Percentiles rank a stretch among this genome's conserved stretches.
These are phyloP conservation scores for Omphalotus guepiniiformis DNA, from an alignment of 768 basidiomycete genomes.

Conservation along the genomic window DNA sequence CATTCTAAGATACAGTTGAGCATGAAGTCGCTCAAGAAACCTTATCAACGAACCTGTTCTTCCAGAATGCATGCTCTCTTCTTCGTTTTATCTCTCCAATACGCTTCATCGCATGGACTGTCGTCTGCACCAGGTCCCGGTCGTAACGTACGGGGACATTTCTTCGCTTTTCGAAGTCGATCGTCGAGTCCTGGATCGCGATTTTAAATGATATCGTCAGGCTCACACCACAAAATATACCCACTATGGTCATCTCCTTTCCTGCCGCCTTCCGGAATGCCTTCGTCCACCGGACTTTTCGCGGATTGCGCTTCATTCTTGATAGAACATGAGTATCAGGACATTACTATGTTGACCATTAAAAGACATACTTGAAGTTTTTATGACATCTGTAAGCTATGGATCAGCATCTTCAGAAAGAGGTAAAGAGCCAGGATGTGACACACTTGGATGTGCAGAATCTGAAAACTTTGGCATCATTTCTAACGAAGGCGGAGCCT, in stretches of 20 bases:
- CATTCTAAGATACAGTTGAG: slow-evolving; percentile 54
- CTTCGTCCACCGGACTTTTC: slow-evolving; percentile 99
- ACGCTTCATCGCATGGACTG: slow-evolving; percentile 95
- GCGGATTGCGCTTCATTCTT: slow-evolving; percentile 99
- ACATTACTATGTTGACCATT: not conserved
- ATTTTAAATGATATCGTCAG: too few relatives aligned
- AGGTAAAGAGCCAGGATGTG: not conserved
- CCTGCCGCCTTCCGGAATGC: slow-evolving; percentile 98
- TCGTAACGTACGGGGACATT: slow-evolving; percentile 97
- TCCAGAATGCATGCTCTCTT: slow-evolving; percentile 95
- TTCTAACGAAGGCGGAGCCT: slow-evolving; percentile 96
- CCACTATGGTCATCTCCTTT: slow-evolving; percentile 98
- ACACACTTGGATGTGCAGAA: slow-evolving; percentile 96
- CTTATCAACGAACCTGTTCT: slow-evolving; percentile 59
- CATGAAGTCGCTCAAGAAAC: not conserved
- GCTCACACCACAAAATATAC: slow-evolving; percentile 25
- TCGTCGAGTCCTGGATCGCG: slow-evolving; percentile 98
- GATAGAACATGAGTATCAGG: slow-evolving; percentile 5
- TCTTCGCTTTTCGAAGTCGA: slow-evolving; percentile 98
- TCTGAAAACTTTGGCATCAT: slow-evolving; percentile 96
- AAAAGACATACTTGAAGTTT: slow-evolving; percentile 85
- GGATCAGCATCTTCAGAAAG: slow-evolving; percentile 11
- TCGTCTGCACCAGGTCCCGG: slow-evolving; percentile 88
- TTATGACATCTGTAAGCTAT: slow-evolving; percentile 77
- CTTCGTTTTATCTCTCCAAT: slow-evolving; percentile 87